Conservation (phyloP, 106 monocot species). For the Cymbidium sinense region DNA sequence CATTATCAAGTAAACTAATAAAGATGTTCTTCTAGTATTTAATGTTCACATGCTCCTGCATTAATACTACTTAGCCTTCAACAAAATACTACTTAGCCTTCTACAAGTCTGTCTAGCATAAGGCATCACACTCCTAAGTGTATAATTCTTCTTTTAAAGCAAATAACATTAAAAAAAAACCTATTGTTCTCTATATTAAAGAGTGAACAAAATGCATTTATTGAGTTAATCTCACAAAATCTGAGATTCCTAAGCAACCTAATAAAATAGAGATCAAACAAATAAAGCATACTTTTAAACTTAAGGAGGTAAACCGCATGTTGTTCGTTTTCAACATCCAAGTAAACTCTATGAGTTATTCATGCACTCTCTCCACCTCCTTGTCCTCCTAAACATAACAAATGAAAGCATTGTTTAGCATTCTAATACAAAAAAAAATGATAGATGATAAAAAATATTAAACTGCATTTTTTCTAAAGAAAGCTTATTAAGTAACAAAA, state of each 20-base stretch:
- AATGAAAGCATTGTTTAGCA: conserved; percentile 4
- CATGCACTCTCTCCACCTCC: conserved; percentile 46
- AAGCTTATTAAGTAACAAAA: background rate
- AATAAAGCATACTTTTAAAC: background rate
- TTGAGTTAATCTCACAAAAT: background rate
- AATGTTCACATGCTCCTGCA: background rate
- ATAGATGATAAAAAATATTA: background rate
- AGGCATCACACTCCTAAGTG: no score
- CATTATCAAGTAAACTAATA: background rate
- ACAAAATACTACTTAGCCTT: no score
- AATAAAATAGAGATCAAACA: background rate
- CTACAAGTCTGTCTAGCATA: no score
- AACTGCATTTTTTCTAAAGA: background rate
- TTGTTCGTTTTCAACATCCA: conserved; percentile 77
- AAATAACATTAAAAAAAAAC: background rate
- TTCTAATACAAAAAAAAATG: background rate
- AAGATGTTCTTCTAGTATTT: background rate
- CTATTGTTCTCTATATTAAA: background rate
- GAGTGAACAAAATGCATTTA: background rate
- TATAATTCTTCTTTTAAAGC: background rate
- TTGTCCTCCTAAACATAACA: conserved; percentile 29
- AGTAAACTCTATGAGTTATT: conserved; percentile 79
- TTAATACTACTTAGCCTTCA: no score
- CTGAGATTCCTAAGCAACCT: background rate
- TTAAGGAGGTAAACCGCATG: conserved; percentile 37